Evolutionary conservation across 139 green algal genomes (phyloP).

Genomic region (Chlamydomonas schloesseri): DNA sequence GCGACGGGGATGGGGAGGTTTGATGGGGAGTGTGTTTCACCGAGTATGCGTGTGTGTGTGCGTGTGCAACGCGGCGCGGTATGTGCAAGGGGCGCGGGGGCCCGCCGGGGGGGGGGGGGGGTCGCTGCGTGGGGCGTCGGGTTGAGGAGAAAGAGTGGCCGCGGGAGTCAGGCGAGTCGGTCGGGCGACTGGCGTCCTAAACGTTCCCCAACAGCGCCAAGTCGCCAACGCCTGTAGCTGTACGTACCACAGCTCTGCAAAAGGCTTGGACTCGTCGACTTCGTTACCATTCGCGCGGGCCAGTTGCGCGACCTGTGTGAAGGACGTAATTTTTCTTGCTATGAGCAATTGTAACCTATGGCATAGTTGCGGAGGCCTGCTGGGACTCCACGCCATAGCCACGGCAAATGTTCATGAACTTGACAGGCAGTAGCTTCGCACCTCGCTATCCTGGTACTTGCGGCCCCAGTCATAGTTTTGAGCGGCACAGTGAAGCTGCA

Average conservation of each 20-base stretch:
- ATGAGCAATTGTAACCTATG: too few relatives aligned
- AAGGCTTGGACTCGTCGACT: slow-evolving; percentile 82
- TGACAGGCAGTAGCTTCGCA: slow-evolving; percentile 38
- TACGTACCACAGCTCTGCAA: slow-evolving; percentile 94
- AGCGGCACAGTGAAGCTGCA: slow-evolving; percentile 62
- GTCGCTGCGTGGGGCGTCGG: slow-evolving; percentile 50
- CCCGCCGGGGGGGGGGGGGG: too few relatives aligned
- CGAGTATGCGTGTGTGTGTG: too few relatives aligned
- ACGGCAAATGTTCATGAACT: neutral
- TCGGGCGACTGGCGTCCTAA: neutral
- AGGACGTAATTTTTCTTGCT: neutral
- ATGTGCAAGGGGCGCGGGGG: too few relatives aligned
- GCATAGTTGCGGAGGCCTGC: too few relatives aligned
- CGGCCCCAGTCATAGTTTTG: slow-evolving; percentile 96
- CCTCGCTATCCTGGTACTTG: slow-evolving; percentile 68
- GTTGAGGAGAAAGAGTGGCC: neutral
- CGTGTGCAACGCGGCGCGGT: too few relatives aligned
- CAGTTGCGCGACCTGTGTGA: slow-evolving; percentile 83
- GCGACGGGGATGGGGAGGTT: too few relatives aligned
- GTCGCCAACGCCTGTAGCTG: too few relatives aligned
- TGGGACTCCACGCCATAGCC: neutral
- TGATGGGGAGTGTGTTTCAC: too few relatives aligned
- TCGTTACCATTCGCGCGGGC: slow-evolving; percentile 68
- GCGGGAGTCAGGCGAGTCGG: neutral
- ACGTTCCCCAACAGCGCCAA: too few relatives aligned